phyloP scores from a whole-genome alignment of 495 filamentous ascomycete species.

The Tetracladium setigerum region DNA sequence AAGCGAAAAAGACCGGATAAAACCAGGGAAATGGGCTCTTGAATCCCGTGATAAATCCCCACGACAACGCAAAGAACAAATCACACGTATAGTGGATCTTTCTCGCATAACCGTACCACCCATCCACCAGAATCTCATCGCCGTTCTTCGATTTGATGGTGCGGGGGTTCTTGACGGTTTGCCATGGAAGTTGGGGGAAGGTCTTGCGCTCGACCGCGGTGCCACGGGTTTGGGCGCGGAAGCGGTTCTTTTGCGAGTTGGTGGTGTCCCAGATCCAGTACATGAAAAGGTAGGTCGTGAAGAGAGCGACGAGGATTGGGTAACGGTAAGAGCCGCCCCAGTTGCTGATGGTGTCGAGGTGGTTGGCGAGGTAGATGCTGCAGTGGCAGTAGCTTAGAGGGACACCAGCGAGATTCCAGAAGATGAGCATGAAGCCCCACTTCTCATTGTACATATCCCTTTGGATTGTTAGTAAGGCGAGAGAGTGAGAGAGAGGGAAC shows the following conservation, averaged over 20 bases:
- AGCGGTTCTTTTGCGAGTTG: conserved; percentile 94
- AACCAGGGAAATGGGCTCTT: conserved; percentile 92
- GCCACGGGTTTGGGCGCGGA: conserved; percentile 75
- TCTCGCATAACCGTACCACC: conserved; percentile 89
- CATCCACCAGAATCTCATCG: conserved; percentile 77
- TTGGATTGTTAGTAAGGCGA: neutral
- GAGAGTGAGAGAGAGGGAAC: neutral
- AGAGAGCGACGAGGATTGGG: conserved; percentile 58
- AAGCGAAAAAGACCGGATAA: conserved; percentile 82
- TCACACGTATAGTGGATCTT: conserved; percentile 97
- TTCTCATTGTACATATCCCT: conserved; percentile 98
- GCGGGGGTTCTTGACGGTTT: conserved; percentile 76
- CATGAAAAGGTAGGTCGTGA: conserved; percentile 67
- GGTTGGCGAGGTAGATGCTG: conserved; percentile 87
- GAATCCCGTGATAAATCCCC: conserved; percentile 55
- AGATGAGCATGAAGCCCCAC: conserved; percentile 99
- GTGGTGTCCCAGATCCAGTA: conserved; percentile 91
- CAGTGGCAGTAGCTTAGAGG: conserved; percentile 96
- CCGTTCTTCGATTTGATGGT: conserved; percentile 73
- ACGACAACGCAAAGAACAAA: conserved; percentile 61
- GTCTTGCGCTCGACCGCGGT: conserved; percentile 63
- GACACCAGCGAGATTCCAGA: conserved; percentile 98
- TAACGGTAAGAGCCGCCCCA: conserved; percentile 61
- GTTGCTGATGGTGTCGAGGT: conserved; percentile 54
- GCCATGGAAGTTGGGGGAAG: conserved; percentile 94